Conservation (phyloP, 306 rosid genomes). For the Gynostemma pentaphyllum region DNA sequence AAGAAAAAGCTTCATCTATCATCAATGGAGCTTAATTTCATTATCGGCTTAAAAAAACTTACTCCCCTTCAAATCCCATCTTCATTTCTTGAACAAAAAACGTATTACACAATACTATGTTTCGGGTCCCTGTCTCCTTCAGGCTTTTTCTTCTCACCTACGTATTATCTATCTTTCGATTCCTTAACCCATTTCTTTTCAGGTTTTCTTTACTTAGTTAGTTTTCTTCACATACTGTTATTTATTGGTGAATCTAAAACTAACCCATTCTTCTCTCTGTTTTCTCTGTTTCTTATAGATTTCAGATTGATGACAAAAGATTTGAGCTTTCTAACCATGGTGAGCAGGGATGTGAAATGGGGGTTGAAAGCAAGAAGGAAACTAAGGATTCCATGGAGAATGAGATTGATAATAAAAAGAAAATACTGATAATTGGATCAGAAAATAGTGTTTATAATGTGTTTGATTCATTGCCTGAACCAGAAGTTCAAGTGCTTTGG, state of each 20-base stretch:
- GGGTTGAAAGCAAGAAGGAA: neutral
- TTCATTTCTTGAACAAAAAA: neutral
- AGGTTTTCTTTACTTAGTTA: neutral
- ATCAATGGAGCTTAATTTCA: slow-evolving; percentile 1
- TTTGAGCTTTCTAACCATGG: neutral
- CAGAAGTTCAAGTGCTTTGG: slow-evolving; percentile 12
- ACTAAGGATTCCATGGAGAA: neutral
- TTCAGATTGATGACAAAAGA: neutral
- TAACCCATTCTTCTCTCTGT: neutral
- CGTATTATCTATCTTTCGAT: neutral
- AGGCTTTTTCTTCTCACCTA: neutral
- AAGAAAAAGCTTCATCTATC: too few species aligned
- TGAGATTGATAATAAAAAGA: too few species aligned
- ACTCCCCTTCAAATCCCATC: neutral
- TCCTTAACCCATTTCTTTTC: neutral
- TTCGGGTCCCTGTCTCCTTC: neutral
- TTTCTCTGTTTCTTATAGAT: neutral
- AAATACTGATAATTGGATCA: neutral
- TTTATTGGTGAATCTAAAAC: neutral
- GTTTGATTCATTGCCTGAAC: slow-evolving; percentile 7
- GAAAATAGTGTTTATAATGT: neutral
- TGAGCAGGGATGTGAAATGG: neutral
- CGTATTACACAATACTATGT: neutral
- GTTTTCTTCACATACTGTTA: neutral
- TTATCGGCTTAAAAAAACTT: neutral